A percentile compares a stretch with the other conserved stretches of the same genome.
These are phyloP conservation scores for Podaxis rugospora DNA, from an alignment of 768 basidiomycete genomes.

Conservation along the genomic window DNA sequence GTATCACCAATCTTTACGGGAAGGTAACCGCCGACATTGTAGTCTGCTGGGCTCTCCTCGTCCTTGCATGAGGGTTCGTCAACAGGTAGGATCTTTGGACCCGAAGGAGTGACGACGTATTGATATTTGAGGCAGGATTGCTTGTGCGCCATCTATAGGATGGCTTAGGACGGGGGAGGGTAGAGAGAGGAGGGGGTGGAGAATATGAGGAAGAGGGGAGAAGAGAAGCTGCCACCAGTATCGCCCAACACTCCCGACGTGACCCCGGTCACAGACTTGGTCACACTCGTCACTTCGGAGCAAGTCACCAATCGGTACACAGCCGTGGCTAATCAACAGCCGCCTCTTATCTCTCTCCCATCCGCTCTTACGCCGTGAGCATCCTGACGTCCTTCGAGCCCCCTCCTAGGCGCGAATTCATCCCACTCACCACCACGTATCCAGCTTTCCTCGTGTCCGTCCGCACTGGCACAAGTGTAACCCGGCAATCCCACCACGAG, in stretches of 20 bases:
- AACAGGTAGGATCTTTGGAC: conserved; percentile 69
- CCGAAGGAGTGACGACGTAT: conserved; percentile 64
- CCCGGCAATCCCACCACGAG: background rate
- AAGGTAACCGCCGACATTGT: conserved; percentile 79
- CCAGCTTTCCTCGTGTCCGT: background rate
- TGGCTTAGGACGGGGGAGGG: conserved; percentile 8
- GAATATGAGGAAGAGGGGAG: conserved; percentile 13
- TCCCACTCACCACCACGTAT: too few relatives aligned
- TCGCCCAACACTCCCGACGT: background rate
- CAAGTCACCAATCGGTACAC: conserved; percentile 4
- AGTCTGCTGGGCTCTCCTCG: conserved; percentile 81
- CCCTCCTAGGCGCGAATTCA: background rate
- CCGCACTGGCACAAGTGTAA: background rate
- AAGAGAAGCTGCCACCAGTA: conserved; percentile 1
- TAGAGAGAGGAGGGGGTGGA: conserved; percentile 15
- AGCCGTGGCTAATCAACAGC: conserved; percentile 6
- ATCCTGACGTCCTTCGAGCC: background rate
- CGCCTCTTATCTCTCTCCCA: background rate
- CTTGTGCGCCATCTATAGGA: conserved; percentile 58
- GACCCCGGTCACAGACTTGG: conserved; percentile 3
- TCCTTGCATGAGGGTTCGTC: conserved; percentile 64
- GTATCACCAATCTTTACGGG: conserved; percentile 76
- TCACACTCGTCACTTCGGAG: conserved; percentile 14
- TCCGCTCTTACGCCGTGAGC: background rate
- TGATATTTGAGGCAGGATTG: conserved; percentile 68